These are phyloP conservation scores for Grigorovia jiainica DNA, from an alignment of 805 yeast genomes.

Conservation along the genomic window DNA sequence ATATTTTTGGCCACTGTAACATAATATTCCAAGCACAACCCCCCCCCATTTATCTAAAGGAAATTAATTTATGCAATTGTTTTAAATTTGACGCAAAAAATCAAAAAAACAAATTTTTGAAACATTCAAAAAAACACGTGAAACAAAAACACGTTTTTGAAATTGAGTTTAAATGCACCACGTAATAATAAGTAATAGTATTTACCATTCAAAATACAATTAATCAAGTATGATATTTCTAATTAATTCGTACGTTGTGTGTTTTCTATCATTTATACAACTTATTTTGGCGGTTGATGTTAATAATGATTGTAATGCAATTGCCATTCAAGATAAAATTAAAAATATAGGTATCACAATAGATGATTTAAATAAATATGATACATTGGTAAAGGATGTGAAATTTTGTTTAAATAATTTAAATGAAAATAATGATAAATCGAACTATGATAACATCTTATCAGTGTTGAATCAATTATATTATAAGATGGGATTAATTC, in stretches of 20 bases:
- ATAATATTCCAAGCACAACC: too few species aligned
- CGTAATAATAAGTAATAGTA: too few species aligned
- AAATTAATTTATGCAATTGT: too few species aligned
- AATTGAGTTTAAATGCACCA: too few species aligned
- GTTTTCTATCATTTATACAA: not conserved
- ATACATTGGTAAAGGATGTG: not conserved
- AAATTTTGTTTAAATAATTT: not conserved
- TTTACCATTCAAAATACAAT: not conserved
- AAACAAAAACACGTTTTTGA: too few species aligned
- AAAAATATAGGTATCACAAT: not conserved
- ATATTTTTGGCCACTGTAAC: too few species aligned
- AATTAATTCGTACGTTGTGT: too few species aligned
- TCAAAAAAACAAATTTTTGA: too few species aligned
- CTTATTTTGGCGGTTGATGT: not conserved
- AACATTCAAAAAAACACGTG: too few species aligned
- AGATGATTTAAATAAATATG: not conserved
- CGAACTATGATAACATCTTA: not conserved
- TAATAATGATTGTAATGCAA: not conserved
- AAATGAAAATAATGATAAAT: not conserved
- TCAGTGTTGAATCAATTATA: constrained; percentile 28
- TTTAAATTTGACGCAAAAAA: too few species aligned
- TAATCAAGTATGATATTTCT: not conserved
- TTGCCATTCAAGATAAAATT: not conserved
- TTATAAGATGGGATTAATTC: constrained; percentile 54
- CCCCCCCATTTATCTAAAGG: too few species aligned